phyloP scores from a whole-genome alignment of 768 basidiomycete genomes.

The Tylopilus sp. region DNA sequence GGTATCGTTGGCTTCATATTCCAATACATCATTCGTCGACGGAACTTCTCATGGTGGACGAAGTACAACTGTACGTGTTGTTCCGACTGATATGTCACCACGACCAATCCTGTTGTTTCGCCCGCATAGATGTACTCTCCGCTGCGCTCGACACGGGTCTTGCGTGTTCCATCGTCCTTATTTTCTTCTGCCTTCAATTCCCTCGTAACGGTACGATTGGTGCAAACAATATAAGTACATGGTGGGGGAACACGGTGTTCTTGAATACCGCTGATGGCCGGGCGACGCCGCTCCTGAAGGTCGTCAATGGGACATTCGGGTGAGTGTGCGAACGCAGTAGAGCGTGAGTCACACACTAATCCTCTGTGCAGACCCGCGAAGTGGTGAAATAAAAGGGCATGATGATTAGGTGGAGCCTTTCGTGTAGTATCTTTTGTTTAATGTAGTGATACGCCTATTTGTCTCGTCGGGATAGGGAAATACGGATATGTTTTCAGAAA shows the following conservation, averaged over 20 bases:
- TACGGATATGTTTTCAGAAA: neutral
- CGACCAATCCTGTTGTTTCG: too few relatives aligned
- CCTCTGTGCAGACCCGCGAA: slow-evolving; percentile 9
- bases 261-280: slow-evolving; percentile 31
- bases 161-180: slow-evolving; percentile 50
- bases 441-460: neutral
- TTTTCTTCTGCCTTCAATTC: slow-evolving; percentile 66
- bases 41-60: slow-evolving; percentile 66
- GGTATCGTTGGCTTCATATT: slow-evolving; percentile 63
- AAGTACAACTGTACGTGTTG: slow-evolving; percentile 43
- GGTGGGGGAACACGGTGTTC: slow-evolving; percentile 68
- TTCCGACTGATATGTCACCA: too few relatives aligned
- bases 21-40: slow-evolving; percentile 57
- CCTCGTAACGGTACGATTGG: slow-evolving; percentile 62
- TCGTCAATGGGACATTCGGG: slow-evolving; percentile 29
- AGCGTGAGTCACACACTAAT: neutral
- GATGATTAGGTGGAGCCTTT: neutral
- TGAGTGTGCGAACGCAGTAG: slow-evolving; percentile 6
- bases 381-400: slow-evolving; percentile 6
- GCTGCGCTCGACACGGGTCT: slow-evolving; percentile 72
- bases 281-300: slow-evolving; percentile 6
- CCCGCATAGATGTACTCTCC: slow-evolving; percentile 69
- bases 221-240: slow-evolving; percentile 44
- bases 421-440: too few relatives aligned
- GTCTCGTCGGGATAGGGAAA: neutral